Percentiles rank a stretch among this genome's conserved stretches.
Conservation (phyloP, 805 yeast species). For the Saccharomycopsis fermentans region DNA sequence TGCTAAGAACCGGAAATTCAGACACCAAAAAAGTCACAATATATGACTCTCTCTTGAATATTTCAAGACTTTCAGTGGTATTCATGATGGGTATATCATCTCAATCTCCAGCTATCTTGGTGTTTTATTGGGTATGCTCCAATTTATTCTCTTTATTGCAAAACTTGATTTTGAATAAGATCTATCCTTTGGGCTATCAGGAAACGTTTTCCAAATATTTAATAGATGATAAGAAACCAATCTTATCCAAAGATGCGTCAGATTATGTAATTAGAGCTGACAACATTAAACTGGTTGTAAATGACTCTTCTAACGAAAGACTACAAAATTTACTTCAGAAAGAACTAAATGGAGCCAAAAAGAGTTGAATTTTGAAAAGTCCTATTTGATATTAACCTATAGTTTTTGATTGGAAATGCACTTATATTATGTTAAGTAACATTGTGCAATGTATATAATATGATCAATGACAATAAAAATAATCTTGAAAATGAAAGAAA, state of each 20-base stretch:
- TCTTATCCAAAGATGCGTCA: background rate
- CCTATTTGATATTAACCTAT: no score
- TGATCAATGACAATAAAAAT: no score
- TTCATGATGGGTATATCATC: slow-evolving; percentile 76
- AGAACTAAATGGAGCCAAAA: background rate
- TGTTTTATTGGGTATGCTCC: slow-evolving; percentile 86
- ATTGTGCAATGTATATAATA: no score
- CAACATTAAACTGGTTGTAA: background rate
- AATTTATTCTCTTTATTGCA: slow-evolving; percentile 69
- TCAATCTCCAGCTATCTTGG: slow-evolving; percentile 76
- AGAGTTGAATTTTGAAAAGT: background rate
- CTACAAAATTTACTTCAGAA: background rate
- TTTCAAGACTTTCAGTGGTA: slow-evolving; percentile 66
- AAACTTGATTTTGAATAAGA: slow-evolving; percentile 42
- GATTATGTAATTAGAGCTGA: background rate
- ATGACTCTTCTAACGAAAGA: background rate
- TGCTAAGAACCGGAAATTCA: background rate
- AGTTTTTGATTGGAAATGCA: no score
- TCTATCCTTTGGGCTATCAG: background rate
- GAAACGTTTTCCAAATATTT: background rate
- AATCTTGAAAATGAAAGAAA: no score
- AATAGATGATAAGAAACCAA: background rate
- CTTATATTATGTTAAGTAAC: no score
- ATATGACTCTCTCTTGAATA: slow-evolving; percentile 53
- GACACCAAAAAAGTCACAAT: slow-evolving; percentile 35